phyloP scores from a whole-genome alignment of 2,329 filamentous ascomycete genomes.

The Colletotrichum lini region DNA sequence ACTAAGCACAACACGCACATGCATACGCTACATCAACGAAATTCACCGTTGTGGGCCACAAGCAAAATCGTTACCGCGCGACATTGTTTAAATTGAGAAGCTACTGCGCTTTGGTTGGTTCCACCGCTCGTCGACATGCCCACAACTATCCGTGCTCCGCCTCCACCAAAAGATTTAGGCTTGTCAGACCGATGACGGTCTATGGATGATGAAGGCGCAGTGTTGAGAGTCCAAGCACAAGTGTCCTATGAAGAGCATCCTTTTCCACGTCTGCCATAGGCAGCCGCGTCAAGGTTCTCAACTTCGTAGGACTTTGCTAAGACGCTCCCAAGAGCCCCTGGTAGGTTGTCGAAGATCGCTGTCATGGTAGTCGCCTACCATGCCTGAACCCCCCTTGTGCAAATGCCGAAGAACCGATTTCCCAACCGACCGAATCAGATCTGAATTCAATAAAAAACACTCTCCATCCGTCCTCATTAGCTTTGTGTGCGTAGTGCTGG shows the following conservation, averaged over 20 bases:
- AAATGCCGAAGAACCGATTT: constrained; percentile 18
- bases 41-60: background rate
- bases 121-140: constrained; percentile 15
- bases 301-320: constrained; percentile 15
- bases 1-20: background rate
- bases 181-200: constrained; percentile 22
- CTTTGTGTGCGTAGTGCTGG: constrained; percentile 6
- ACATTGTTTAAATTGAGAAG: constrained; percentile 37
- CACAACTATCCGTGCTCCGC: constrained; percentile 38
- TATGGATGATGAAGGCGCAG: constrained; percentile 35
- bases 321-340: constrained; percentile 17
- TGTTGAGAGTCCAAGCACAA: constrained; percentile 32
- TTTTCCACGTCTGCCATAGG: background rate
- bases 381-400: background rate
- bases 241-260: background rate
- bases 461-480: constrained; percentile 20
- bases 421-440: constrained; percentile 35
- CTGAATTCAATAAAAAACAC: constrained; percentile 25
- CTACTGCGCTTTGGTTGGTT: constrained; percentile 38
- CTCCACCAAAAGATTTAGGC: constrained; percentile 30
- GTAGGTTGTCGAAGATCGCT: constrained; percentile 9
- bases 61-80: constrained; percentile 6
- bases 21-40: background rate
- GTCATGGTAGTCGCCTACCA: background rate
- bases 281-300: background rate